Conservation (phyloP, 257 asterid genomes). For the Solanum virginianum region DNA sequence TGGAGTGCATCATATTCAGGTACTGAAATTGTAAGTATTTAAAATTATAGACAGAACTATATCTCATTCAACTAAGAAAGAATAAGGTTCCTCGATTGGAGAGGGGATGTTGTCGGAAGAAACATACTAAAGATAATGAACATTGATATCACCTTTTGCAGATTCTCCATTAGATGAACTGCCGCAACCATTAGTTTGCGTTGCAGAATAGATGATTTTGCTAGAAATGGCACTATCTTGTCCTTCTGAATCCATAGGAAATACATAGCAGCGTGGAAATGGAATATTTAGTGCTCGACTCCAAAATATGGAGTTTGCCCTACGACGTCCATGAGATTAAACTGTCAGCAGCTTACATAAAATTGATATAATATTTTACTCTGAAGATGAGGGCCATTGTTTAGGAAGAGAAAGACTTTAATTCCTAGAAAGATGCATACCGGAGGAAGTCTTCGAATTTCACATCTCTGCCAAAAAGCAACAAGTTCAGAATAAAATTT, state of each 20-base stretch:
- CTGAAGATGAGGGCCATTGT: background rate
- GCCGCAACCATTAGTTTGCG: constrained; percentile 17
- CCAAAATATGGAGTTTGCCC: constrained; percentile 99
- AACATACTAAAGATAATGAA: background rate
- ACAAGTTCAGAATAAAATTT: constrained; percentile 1
- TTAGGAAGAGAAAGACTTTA: background rate
- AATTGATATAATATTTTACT: background rate
- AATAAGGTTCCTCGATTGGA: background rate
- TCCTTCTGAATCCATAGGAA: constrained; percentile 28
- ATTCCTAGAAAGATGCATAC: constrained; percentile 27
- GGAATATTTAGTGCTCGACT: constrained; percentile 92
- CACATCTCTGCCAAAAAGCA: constrained; percentile 62
- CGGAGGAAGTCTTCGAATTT: constrained; percentile 85
- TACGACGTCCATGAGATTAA: constrained; percentile 5
- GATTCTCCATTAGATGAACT: constrained; percentile 20
- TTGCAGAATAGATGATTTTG: constrained; percentile 8
- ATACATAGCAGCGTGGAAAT: constrained; percentile 43
- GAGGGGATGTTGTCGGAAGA: background rate
- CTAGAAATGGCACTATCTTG: constrained; percentile 7
- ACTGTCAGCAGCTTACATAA: constrained; percentile 9
- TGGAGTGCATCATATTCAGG: constrained; percentile 3
- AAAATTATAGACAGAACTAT: background rate
- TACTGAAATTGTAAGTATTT: constrained; percentile 2
- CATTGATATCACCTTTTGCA: constrained; percentile 27
- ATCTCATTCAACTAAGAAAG: background rate